Percentiles rank a stretch among this genome's conserved stretches.
Conservation (phyloP, 2,329 filamentous ascomycete species). For the Reticulascus tulasneorum region DNA sequence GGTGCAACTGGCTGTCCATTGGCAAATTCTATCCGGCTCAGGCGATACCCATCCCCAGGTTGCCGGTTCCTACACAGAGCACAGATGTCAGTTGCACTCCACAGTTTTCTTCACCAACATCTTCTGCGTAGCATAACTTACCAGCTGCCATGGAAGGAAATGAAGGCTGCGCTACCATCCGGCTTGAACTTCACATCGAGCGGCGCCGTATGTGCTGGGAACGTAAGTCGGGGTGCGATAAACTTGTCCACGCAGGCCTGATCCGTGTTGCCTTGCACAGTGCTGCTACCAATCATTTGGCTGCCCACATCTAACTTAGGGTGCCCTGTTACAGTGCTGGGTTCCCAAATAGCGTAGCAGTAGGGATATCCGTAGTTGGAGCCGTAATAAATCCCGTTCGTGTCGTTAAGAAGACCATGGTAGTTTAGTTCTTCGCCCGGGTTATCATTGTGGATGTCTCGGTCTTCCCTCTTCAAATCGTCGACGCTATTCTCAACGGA, state of each 20-base stretch:
- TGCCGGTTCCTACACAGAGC: slow-evolving; percentile 23
- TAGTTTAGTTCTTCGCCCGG: slow-evolving; percentile 72
- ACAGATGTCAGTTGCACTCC: no score
- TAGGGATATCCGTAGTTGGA: slow-evolving; percentile 19
- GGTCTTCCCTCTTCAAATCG: slow-evolving; percentile 51
- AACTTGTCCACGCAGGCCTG: slow-evolving; percentile 36
- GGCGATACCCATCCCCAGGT: slow-evolving; percentile 32
- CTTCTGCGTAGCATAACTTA: no score
- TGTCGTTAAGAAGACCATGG: slow-evolving; percentile 52
- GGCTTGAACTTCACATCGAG: slow-evolving; percentile 65
- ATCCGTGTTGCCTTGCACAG: slow-evolving; percentile 41
- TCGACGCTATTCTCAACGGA: slow-evolving; percentile 69
- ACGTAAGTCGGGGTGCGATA: slow-evolving; percentile 51
- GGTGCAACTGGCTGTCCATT: slow-evolving; percentile 28
- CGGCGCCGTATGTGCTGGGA: slow-evolving; percentile 64
- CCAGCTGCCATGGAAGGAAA: slow-evolving; percentile 73
- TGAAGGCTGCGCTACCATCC: slow-evolving; percentile 54
- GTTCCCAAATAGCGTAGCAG: slow-evolving; percentile 60
- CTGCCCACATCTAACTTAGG: slow-evolving; percentile 38
- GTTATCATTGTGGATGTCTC: slow-evolving; percentile 62
- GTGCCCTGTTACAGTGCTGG: slow-evolving; percentile 37
- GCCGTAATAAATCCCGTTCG: no score
- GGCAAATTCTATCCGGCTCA: slow-evolving; percentile 31
- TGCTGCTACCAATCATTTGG: slow-evolving; percentile 32
- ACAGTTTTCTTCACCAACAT: no score